Base-by-base conservation (phyloP, 805 yeast species). In the Candida fluviatilis region DNA sequence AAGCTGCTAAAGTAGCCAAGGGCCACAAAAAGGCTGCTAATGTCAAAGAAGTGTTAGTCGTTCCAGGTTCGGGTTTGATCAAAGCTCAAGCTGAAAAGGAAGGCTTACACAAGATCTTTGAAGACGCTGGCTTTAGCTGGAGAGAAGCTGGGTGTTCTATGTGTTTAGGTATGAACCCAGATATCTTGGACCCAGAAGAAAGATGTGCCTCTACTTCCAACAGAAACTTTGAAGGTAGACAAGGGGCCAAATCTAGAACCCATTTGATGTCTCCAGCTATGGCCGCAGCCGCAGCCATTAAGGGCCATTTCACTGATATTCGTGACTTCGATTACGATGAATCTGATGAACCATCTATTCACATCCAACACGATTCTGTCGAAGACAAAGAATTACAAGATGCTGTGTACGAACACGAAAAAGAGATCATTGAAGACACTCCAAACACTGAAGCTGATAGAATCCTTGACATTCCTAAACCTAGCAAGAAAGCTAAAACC, bases 111-210 rank as follows among this genome's bases (percentile, higher is more conserved):
- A 85, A 86, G 69, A 77, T 93, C 41, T 93, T 93, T 57, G 78
- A 71, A 55, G 87, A 80, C 35, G 97, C 99, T 36, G 98, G 96
- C 15, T 93, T 93, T 58, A 91, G 86, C 52, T 93, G 99, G 99
- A 84, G 99, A 73, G 99, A 93, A 71, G 98, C 99, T 49, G 99
- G 99, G 45, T 93, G 99, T 70, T 91, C 98, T 30, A 93, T 93
- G 99, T 93, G 99, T 71, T 76, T 93, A 37, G 99, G 99, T 65
- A 93, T 93, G 99, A 93, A 93, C 70, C 97, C 98, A 31, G 99
- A 93, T 71, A 91, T 93, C 53, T 76, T 93, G 58, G 77, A 81
- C 45, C 99, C 99, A 29, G 79, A 84, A 57, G 99, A 93, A 67
- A 82, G 99, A 69, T 93, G 99, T 72, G 99, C 99, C 6, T 90